A percentile compares a stretch with the other conserved stretches of the same genome.
phyloP scores from a whole-genome alignment of 139 green algal genomes.

The Trebouxia sp. region DNA sequence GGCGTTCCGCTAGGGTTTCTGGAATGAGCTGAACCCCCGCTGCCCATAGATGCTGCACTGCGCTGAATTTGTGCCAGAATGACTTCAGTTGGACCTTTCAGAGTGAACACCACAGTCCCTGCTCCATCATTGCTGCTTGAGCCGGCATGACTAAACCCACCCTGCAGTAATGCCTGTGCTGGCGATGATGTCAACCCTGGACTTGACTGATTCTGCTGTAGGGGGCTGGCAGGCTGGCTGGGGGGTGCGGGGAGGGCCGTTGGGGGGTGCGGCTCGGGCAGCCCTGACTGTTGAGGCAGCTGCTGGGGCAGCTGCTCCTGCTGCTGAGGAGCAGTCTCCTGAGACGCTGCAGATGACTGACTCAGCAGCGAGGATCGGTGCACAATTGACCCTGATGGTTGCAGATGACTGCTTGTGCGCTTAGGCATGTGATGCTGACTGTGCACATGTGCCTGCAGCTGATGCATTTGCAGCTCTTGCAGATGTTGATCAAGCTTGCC shows the following conservation, averaged over 20 bases:
- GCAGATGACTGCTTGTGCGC: neutral
- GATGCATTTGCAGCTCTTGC: conserved; percentile 6
- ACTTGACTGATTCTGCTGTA: neutral
- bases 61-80: neutral
- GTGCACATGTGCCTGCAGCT: neutral
- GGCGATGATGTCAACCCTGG: neutral
- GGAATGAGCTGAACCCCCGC: neutral
- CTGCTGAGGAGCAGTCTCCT: neutral
- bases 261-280: neutral
- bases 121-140: neutral
- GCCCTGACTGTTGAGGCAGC: neutral
- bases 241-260: neutral
- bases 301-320: conserved; percentile 18
- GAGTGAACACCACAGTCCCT: neutral
- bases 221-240: neutral
- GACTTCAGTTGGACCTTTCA: neutral
- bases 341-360: neutral
- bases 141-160: neutral
- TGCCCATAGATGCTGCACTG: neutral
- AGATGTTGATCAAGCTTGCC: conserved; percentile 14
- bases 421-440: neutral
- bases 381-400: neutral
- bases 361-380: neutral
- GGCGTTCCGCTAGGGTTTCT: neutral
- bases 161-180: neutral